Base-by-base conservation (phyloP, 352 stramenopile genomes). In the Plasmopara muralis region DNA sequence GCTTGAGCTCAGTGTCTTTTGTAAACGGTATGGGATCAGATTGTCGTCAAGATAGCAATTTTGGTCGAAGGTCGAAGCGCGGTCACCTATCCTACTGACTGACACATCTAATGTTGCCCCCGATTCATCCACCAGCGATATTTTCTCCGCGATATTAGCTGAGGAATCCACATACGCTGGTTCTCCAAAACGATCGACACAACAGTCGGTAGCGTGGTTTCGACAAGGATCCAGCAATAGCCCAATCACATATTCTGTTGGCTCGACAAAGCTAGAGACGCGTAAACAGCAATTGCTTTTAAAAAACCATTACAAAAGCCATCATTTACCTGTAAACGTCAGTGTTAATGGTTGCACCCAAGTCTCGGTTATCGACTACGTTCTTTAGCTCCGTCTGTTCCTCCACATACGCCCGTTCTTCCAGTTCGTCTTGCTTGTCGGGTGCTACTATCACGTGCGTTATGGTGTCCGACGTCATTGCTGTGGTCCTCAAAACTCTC, bases 161-260 rank as follows among this genome's bases (percentile, higher is more conserved):
- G 50, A 54, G 0, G 51, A 51, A 39, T 65, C 57, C 15, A 66
- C 56, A 20, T 69, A 69, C 2, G 84, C 80, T 2, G 84, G 82
- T 48, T 91, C 78, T 33, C 84, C 84, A 40, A 92, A 95, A 9
- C 72, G 75, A 58, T 93, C 78, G 10, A 67, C 68, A 50, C 84
- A 95, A 60, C 84, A 95, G 54, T 89, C 74, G 20, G 58, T 44
- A 0, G 57, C 42, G 9, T 66, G 78, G 33, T 74, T 53, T 4
- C 72, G 70, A 43, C 84, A 95, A n/a, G 84, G 84, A 55, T 95
- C 79, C 34, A 95, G 25, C 34, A 95, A 57, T n/a, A 95, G 52
- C 5, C 84, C 83, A 33, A 94, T 91, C 29, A 77, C 63, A 30
- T 86, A 95, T 25, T 87, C 57, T 12, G 73, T 82, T 12, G 78